Conservation (phyloP, 495 filamentous ascomycete genomes). For the Zalerion maritima region DNA sequence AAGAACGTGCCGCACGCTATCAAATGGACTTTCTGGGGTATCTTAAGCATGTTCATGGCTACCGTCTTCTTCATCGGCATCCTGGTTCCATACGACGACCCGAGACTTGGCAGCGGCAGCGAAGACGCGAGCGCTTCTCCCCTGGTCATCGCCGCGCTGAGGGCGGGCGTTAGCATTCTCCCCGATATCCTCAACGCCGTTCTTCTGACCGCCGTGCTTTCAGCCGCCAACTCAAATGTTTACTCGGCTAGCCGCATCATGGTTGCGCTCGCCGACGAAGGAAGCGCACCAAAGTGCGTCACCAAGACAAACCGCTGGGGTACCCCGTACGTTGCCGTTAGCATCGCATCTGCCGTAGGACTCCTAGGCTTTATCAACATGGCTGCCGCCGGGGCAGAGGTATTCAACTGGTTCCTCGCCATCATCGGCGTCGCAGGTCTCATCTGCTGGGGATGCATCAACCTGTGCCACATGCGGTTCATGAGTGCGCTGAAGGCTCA, state of each 20-base stretch:
- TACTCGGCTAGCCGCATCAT: constrained; percentile 52
- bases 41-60: constrained; percentile 52
- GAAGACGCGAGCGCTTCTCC: constrained; percentile 46
- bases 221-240: constrained; percentile 40
- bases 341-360: constrained; percentile 25
- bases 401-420: constrained; percentile 46
- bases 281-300: constrained; percentile 40
- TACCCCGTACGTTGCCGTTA: constrained; percentile 28
- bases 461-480: constrained; percentile 46
- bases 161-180: constrained; percentile 49
- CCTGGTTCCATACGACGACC: constrained; percentile 42
- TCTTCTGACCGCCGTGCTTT: constrained; percentile 45
- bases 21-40: constrained; percentile 40
- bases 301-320: constrained; percentile 22
- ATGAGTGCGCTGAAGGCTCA: constrained; percentile 42
- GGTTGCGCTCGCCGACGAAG: constrained; percentile 45
- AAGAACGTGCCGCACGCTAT: constrained; percentile 39
- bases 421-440: constrained; percentile 52
- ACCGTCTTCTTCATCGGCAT: constrained; percentile 56
- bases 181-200: constrained; percentile 61
- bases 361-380: constrained; percentile 43
- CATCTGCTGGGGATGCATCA: constrained; percentile 49
- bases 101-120: constrained; percentile 31
- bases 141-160: constrained; percentile 50
- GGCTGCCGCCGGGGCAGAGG: constrained; percentile 27